Evolutionary conservation across 495 filamentous ascomycete genomes (phyloP).

Genomic region (Penicillium taxi): DNA sequence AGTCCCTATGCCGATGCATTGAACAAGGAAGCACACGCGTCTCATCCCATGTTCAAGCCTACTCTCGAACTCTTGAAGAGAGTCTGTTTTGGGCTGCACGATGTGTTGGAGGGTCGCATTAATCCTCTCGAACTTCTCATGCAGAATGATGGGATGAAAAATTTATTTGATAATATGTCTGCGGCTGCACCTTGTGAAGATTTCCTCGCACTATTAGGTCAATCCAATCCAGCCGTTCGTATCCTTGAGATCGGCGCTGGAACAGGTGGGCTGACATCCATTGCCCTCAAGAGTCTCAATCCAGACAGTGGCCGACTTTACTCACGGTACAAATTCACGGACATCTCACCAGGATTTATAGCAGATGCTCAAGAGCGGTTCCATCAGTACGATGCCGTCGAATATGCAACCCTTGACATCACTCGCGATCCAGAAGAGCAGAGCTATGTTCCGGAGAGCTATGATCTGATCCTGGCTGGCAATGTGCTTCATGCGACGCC

Average conservation of each 20-base stretch:
- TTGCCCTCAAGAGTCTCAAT: constrained; percentile 21
- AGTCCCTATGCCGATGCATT: background rate
- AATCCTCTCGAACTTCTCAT: background rate
- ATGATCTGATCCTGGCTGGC: constrained; percentile 46
- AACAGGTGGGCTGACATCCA: constrained; percentile 30
- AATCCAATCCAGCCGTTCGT: constrained; percentile 31
- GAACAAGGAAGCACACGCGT: background rate
- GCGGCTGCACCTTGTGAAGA: background rate
- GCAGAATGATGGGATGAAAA: background rate
- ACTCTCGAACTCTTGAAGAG: no score
- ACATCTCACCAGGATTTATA: constrained; percentile 45
- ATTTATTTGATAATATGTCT: background rate
- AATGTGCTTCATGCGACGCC: constrained; percentile 47
- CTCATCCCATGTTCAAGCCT: no score
- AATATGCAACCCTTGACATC: constrained; percentile 27
- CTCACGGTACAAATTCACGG: constrained; percentile 29
- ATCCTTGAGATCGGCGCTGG: constrained; percentile 45
- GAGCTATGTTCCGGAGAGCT: constrained; percentile 36
- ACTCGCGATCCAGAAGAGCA: constrained; percentile 38
- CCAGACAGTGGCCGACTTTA: constrained; percentile 3
- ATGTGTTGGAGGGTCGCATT: no score
- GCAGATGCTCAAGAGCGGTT: constrained; percentile 2
- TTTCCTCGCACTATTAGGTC: constrained; percentile 19
- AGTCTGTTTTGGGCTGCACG: no score
- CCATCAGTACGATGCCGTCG: constrained; percentile 10